These are phyloP conservation scores for Parachlorella kessleri DNA, from an alignment of 139 green algal genomes.

Conservation along the genomic window DNA sequence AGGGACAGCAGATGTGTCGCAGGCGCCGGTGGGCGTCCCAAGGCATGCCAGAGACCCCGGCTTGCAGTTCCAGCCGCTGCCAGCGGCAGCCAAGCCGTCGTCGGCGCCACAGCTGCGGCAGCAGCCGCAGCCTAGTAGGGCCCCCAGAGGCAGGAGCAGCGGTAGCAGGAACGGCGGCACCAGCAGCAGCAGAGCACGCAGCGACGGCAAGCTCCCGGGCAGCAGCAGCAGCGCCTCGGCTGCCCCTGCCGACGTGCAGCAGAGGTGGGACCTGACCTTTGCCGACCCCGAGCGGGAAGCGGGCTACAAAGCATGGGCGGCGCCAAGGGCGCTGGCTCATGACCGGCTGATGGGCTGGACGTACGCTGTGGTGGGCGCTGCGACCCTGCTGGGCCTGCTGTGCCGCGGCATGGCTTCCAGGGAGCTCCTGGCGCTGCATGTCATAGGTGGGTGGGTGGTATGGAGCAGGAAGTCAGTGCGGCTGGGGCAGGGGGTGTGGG, in stretches of 20 bases:
- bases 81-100: background rate
- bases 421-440: no score
- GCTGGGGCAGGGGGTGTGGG: no score
- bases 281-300: background rate
- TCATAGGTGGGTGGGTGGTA: no score
- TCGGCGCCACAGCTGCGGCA: background rate
- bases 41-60: no score
- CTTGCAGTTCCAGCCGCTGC: no score
- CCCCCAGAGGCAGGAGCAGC: background rate
- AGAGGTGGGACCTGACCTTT: slow-evolving; percentile 6
- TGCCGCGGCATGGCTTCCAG: no score
- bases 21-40: no score
- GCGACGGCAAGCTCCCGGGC: no score
- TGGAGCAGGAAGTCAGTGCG: no score
- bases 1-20: no score
- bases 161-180: background rate
- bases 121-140: background rate
- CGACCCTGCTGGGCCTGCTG: background rate
- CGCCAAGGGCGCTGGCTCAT: background rate
- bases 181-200: background rate
- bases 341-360: background rate
- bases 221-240: no score
- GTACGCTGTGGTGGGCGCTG: background rate
- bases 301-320: background rate
- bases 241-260: no score